Percentiles rank a stretch among this genome's conserved stretches.
Evolutionary conservation across 192 early-diverging fungal species (phyloP).

Genomic region (Physocladia obscura): DNA sequence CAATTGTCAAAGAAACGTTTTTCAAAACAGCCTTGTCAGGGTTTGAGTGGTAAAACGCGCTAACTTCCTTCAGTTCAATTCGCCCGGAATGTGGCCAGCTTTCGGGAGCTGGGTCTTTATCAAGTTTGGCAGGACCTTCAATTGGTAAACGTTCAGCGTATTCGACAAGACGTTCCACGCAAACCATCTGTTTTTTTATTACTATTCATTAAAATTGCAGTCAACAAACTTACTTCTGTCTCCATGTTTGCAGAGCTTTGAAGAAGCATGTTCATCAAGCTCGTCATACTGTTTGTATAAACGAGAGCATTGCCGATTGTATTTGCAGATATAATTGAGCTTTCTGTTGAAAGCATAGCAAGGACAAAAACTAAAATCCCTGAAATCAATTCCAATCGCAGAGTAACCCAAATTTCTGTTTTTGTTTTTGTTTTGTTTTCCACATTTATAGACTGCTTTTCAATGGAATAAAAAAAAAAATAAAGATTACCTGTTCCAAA

Average conservation of each 20-base stretch:
- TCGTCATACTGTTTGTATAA: conserved; percentile 7
- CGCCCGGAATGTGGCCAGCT: conserved; percentile 46
- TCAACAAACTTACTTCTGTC: conserved; percentile 7
- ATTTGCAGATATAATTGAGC: background rate
- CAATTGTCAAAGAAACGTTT: conserved; percentile 38
- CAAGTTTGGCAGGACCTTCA: conserved; percentile 29
- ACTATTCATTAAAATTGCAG: background rate
- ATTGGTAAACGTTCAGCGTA: conserved; percentile 39
- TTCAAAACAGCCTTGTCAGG: conserved; percentile 37
- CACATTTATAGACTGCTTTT: no score
- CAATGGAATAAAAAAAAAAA: no score
- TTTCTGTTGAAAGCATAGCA: background rate
- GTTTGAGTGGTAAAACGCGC: conserved; percentile 35
- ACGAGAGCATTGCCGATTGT: background rate
- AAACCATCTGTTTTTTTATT: conserved; percentile 48
- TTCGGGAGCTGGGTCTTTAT: conserved; percentile 35
- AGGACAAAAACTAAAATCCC: conserved; percentile 3
- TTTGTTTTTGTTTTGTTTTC: background rate
- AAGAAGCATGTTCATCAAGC: conserved; percentile 8
- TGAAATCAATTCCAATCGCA: conserved; percentile 6
- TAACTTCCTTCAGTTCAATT: conserved; percentile 40
- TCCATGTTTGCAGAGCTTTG: conserved; percentile 21
- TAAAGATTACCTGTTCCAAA: background rate
- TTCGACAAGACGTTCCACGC: conserved; percentile 46
- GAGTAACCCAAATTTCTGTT: conserved; percentile 10